Evolutionary conservation across 2,329 filamentous ascomycete genomes (phyloP).

Genomic region (Rhexocercosporidium sp.): DNA sequence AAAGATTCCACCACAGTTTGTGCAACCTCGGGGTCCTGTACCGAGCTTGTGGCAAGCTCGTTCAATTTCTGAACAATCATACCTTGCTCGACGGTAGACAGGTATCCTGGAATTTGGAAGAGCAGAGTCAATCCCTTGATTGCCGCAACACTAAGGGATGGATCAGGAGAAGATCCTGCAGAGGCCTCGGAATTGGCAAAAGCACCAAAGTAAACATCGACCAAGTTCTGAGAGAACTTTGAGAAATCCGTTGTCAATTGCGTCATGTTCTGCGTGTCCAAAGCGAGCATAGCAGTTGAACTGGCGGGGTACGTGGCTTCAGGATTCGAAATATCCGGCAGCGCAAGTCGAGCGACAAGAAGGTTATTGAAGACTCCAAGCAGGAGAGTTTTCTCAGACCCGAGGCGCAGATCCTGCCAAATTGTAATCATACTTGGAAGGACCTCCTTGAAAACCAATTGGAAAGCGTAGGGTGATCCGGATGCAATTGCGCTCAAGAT

Average conservation of each 20-base stretch:
- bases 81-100: constrained; percentile 32
- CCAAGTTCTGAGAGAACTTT: constrained; percentile 27
- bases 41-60: constrained; percentile 25
- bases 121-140: constrained; percentile 37
- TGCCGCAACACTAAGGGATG: constrained; percentile 29
- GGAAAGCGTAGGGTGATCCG: constrained; percentile 30
- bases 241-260: constrained; percentile 17
- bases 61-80: constrained; percentile 36
- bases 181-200: constrained; percentile 17
- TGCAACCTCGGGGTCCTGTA: constrained; percentile 27
- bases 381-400: constrained; percentile 33
- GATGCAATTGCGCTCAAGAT: constrained; percentile 35
- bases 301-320: not conserved
- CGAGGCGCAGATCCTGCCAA: constrained; percentile 31
- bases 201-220: constrained; percentile 35
- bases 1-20: constrained; percentile 32
- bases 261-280: constrained; percentile 1
- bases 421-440: constrained; percentile 31
- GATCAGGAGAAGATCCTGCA: constrained; percentile 22
- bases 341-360: constrained; percentile 33
- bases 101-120: constrained; percentile 32
- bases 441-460: constrained; percentile 29
- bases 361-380: constrained; percentile 39
- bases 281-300: not conserved
- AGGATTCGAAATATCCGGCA: constrained; percentile 1